Evolutionary conservation across 2,329 filamentous ascomycete genomes (phyloP).

Genomic region (Didymella lethalis): DNA sequence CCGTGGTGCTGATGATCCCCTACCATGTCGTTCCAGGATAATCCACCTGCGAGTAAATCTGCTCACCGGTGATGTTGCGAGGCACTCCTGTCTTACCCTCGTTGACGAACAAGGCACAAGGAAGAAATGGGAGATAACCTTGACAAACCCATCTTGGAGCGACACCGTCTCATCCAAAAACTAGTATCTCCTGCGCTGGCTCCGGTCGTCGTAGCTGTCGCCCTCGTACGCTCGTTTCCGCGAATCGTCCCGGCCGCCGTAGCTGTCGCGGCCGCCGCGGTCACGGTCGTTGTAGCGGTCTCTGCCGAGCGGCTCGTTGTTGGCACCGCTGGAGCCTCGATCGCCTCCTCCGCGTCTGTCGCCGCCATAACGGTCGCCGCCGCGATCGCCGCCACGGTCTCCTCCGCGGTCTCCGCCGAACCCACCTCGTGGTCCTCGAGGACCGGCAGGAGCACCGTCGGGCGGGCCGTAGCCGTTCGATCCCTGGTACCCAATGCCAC

Average conservation of each 20-base stretch:
- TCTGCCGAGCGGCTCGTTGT: slow-evolving; percentile 80
- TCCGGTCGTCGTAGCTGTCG: slow-evolving; percentile 78
- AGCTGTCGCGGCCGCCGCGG: slow-evolving; percentile 47
- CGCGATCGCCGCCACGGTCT: slow-evolving; percentile 44
- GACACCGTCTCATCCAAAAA: slow-evolving; percentile 19
- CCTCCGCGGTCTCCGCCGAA: slow-evolving; percentile 48
- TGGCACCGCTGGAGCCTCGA: slow-evolving; percentile 70
- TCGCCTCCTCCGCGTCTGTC: slow-evolving; percentile 38
- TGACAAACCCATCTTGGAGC: slow-evolving; percentile 47
- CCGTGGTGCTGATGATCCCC: neutral
- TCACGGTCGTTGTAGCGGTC: slow-evolving; percentile 55
- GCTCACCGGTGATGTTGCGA: slow-evolving; percentile 36
- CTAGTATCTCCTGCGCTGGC: slow-evolving; percentile 68
- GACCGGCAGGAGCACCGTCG: slow-evolving; percentile 59
- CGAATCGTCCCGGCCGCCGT: slow-evolving; percentile 49
- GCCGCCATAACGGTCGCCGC: slow-evolving; percentile 38
- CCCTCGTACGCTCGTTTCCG: slow-evolving; percentile 72
- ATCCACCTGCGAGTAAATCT: slow-evolving; percentile 14
- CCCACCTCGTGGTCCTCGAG: slow-evolving; percentile 52
- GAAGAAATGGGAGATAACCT: slow-evolving; percentile 48
- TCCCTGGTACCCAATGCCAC: slow-evolving; percentile 55
- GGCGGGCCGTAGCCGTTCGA: slow-evolving; percentile 54
- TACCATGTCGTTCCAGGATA: neutral
- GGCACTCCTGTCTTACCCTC: slow-evolving; percentile 47
- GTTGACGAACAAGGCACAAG: slow-evolving; percentile 42